Percentiles rank a stretch among this genome's conserved stretches.
These are phyloP conservation scores for Solanum dulcamara DNA, from an alignment of 257 asterid species.

Conservation along the genomic window DNA sequence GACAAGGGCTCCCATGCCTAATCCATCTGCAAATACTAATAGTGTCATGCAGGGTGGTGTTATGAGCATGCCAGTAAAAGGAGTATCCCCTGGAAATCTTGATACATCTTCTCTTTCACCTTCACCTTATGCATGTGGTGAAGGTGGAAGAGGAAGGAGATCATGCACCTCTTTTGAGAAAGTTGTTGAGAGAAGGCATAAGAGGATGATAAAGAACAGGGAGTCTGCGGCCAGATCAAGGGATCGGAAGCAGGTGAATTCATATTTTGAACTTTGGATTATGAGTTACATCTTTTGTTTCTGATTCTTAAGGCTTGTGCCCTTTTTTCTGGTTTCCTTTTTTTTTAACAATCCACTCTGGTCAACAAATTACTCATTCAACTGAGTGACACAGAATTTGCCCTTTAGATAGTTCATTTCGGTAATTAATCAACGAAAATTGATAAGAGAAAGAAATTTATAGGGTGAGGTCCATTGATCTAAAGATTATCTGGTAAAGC, in stretches of 20 bases:
- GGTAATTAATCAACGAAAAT: neutral
- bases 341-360: neutral
- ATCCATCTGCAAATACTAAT: constrained; percentile 19
- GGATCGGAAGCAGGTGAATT: constrained; percentile 68
- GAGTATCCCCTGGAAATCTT: constrained; percentile 40
- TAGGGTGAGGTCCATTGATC: neutral
- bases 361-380: neutral
- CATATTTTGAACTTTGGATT: neutral
- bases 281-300: neutral
- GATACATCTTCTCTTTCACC: constrained; percentile 55
- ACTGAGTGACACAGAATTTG: neutral
- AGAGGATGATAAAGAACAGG: constrained; percentile 44
- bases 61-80: constrained; percentile 21
- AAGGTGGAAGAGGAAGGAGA: constrained; percentile 42
- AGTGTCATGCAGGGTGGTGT: constrained; percentile 25
- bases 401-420: neutral
- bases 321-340: neutral
- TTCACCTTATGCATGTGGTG: constrained; percentile 49
- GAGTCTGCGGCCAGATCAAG: constrained; percentile 50
- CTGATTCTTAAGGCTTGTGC: neutral
- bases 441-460: neutral
- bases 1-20: constrained; percentile 6
- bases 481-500: neutral
- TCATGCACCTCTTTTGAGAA: constrained; percentile 25
- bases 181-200: constrained; percentile 41